Evolutionary conservation across 805 yeast species (phyloP), one percentile per base, ranked within the genome.

Genomic region (Candida koratica): DNA sequence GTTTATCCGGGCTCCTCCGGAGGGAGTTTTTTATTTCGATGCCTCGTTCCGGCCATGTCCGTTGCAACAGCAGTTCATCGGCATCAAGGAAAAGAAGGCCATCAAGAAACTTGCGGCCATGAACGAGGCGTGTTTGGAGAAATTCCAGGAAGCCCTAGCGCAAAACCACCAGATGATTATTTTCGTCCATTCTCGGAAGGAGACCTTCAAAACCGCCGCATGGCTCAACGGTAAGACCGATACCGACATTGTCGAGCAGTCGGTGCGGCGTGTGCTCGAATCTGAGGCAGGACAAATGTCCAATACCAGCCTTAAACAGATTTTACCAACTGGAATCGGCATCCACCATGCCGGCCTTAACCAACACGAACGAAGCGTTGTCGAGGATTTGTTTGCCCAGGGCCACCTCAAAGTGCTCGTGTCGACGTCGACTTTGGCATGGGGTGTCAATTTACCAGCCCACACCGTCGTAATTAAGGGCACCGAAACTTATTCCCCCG

Each of bases 381-480:
- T 88, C 0, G 97, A 88, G 57, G 95, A 86, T 52, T 61, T 86
- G 26, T 88, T 88, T 64, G 93, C 95, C 1, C 93, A 81, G 45
- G 95, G 96, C 3, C 79, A 84, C 41, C 61, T 86, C n/a, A 83
- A 79, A 48, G 84, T 88, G 1, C 64, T 88, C 38, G 89, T 89
- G 1, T 86, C 94, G 0, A 88, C 97, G 2, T 95, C 96, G 0
- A 88, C 97, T 0, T 71, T 88, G 42, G 96, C 97, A 0, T 88
- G 97, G 97, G 97, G 97, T 71, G 96, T 88, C 20, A 88, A 88
- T 54, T 68, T 88, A 38, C 97, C 97, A 2, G 96, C 96, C 0
- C 96, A 89, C 52, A 86, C 96, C 0, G 97, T 88, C 19, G 80
- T 88, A 17, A 84, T 88, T 43, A 86, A 86, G 51, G 97, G 97